Percentiles rank a stretch among this genome's conserved stretches.
Evolutionary conservation across 2,329 filamentous ascomycete species (phyloP).

Genomic region (Endoconidiophora polonica): DNA sequence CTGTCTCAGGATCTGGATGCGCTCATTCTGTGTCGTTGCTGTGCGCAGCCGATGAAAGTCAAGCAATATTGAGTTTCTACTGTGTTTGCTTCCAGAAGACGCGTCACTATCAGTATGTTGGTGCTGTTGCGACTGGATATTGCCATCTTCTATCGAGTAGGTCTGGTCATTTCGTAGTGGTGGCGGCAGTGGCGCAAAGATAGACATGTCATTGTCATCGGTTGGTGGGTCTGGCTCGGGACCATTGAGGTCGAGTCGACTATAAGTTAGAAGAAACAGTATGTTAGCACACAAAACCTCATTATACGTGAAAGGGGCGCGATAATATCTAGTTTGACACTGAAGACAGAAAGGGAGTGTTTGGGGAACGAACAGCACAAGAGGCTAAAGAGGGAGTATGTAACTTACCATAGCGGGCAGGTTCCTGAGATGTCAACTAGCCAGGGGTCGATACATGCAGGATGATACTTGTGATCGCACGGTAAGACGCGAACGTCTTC

Average conservation of each 20-base stretch:
- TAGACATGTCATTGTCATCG: too few relatives aligned
- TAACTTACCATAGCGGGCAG: constrained; percentile 48
- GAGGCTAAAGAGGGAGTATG: not conserved
- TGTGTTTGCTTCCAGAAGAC: too few relatives aligned
- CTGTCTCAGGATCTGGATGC: constrained; percentile 41
- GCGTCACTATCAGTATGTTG: too few relatives aligned
- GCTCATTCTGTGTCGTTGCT: constrained; percentile 39
- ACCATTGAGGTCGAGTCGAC: constrained; percentile 33
- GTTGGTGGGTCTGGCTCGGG: too few relatives aligned
- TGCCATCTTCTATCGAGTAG: not conserved
- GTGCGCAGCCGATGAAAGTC: constrained; percentile 41
- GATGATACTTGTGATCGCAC: constrained; percentile 52
- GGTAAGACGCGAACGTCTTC: constrained; percentile 52
- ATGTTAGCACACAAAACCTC: not conserved
- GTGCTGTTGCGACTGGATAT: too few relatives aligned
- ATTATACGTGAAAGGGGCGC: not conserved
- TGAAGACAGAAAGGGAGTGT: constrained; percentile 9
- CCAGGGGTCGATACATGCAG: constrained; percentile 53
- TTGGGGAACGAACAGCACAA: not conserved
- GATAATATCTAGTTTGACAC: not conserved
- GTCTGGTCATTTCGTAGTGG: too few relatives aligned
- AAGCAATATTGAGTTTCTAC: constrained; percentile 30
- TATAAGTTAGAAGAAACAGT: constrained; percentile 16
- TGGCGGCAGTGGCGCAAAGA: too few relatives aligned
- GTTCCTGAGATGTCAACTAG: constrained; percentile 53